Conservation (phyloP, 129 eudicot genomes). For the Escallonia herrerae region DNA sequence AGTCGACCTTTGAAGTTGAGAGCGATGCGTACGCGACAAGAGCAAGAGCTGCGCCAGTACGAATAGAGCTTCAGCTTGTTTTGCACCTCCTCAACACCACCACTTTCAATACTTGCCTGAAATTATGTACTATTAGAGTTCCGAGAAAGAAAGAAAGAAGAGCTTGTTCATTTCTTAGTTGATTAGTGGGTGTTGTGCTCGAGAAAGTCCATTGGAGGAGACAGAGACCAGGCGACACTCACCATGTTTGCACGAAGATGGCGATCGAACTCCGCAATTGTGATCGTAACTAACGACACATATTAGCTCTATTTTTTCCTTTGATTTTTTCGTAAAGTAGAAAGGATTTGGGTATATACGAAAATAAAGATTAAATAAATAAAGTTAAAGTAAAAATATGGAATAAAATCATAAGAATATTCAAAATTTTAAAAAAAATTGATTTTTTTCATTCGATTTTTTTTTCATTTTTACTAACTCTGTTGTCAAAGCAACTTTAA, state of each 20-base stretch:
- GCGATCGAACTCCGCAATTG: background rate
- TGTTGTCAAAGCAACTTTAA: too few relatives aligned
- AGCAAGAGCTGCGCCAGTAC: conserved; percentile 65
- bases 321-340: too few relatives aligned
- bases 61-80: conserved; percentile 68
- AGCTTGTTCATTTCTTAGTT: background rate
- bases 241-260: background rate
- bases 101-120: conserved; percentile 14
- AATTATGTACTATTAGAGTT: background rate
- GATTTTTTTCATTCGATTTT: too few relatives aligned
- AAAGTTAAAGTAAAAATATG: too few relatives aligned
- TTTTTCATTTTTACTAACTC: too few relatives aligned
- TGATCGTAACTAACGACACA: too few relatives aligned
- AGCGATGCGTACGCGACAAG: conserved; percentile 87
- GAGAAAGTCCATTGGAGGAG: background rate
- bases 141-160: background rate
- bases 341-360: too few relatives aligned
- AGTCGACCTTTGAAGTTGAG: conserved; percentile 62
- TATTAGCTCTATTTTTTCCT: too few relatives aligned
- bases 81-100: conserved; percentile 21
- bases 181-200: background rate
- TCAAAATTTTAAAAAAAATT: too few relatives aligned
- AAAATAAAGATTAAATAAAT: too few relatives aligned
- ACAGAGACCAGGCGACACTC: background rate
- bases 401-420: too few relatives aligned